Conservation (phyloP, 2,329 filamentous ascomycete genomes). For the Neofusicoccum laricinum region DNA sequence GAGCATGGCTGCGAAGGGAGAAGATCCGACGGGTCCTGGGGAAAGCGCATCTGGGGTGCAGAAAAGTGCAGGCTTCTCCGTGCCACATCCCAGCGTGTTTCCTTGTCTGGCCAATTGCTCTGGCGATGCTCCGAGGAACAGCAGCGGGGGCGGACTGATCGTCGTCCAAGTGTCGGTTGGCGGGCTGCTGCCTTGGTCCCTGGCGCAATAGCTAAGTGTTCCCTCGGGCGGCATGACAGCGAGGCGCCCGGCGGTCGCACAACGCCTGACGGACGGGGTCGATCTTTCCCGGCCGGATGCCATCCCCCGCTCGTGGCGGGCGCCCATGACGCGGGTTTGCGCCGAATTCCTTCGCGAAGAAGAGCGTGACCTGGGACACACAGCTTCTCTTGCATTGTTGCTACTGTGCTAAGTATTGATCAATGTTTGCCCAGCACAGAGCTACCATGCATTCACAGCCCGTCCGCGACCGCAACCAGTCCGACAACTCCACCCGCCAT, state of each 20-base stretch:
- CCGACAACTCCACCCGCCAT: not conserved
- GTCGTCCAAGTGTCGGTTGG: not conserved
- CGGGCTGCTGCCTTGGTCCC: not conserved
- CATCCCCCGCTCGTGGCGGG: not conserved
- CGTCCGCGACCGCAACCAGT: not conserved
- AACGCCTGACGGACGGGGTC: not conserved
- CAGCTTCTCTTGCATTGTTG: too few relatives aligned
- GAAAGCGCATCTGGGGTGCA: not conserved
- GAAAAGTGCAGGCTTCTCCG: not conserved
- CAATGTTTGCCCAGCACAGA: too few relatives aligned
- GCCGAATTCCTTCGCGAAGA: not conserved
- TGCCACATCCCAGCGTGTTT: not conserved
- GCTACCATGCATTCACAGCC: not conserved
- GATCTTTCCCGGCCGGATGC: not conserved
- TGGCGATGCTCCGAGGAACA: not conserved
- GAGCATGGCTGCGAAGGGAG: not conserved
- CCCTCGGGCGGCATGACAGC: conserved; percentile 5
- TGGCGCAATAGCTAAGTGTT: not conserved
- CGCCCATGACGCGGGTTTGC: not conserved
- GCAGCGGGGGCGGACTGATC: not conserved
- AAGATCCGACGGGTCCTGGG: not conserved
- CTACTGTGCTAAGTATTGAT: too few relatives aligned
- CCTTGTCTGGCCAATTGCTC: not conserved
- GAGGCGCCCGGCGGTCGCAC: conserved; percentile 4
- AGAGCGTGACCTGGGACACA: too few relatives aligned